A percentile compares a stretch with the other conserved stretches of the same genome.
Evolutionary conservation across 2,329 filamentous ascomycete species (phyloP).

Genomic region (Thermothelomyces thermophilus): DNA sequence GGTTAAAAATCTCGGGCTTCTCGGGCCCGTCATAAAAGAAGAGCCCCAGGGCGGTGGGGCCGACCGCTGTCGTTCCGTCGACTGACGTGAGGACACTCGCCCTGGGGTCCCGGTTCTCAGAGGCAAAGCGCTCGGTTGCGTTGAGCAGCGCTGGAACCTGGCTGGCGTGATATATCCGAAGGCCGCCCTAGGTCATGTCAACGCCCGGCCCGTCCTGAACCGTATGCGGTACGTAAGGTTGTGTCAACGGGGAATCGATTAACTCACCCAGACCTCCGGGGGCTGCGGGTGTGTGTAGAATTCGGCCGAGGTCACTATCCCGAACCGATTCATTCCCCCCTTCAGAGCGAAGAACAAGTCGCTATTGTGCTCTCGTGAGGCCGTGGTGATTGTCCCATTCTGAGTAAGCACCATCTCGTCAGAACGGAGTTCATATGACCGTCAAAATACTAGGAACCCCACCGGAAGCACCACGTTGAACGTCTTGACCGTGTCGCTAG

Average conservation of each 20-base stretch:
- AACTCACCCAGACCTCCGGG: constrained; percentile 18
- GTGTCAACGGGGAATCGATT: background rate
- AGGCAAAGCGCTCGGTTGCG: constrained; percentile 25
- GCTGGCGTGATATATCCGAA: constrained; percentile 16
- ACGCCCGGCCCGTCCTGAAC: no score
- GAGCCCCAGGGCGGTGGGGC: constrained; percentile 16
- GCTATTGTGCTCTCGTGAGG: constrained; percentile 14
- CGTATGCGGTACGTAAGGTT: no score
- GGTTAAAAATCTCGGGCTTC: constrained; percentile 21
- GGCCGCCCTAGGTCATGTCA: constrained; percentile 14
- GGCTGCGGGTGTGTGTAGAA: constrained; percentile 23
- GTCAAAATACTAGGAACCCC: background rate
- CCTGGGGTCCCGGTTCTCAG: constrained; percentile 25
- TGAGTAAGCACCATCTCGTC: background rate
- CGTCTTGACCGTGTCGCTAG: constrained; percentile 23
- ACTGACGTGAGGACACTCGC: constrained; percentile 28
- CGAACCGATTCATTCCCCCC: constrained; percentile 26
- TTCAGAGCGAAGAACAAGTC: constrained; percentile 27
- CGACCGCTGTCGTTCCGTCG: constrained; percentile 13
- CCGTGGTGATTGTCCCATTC: constrained; percentile 26
- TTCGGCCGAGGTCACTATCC: constrained; percentile 24
- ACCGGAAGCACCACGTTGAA: constrained; percentile 26
- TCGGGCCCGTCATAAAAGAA: constrained; percentile 29
- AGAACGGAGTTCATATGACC: background rate
- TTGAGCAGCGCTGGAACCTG: constrained; percentile 22